Evolutionary conservation across 2,329 filamentous ascomycete genomes (phyloP).

Genomic region (Didymella arachidicola): DNA sequence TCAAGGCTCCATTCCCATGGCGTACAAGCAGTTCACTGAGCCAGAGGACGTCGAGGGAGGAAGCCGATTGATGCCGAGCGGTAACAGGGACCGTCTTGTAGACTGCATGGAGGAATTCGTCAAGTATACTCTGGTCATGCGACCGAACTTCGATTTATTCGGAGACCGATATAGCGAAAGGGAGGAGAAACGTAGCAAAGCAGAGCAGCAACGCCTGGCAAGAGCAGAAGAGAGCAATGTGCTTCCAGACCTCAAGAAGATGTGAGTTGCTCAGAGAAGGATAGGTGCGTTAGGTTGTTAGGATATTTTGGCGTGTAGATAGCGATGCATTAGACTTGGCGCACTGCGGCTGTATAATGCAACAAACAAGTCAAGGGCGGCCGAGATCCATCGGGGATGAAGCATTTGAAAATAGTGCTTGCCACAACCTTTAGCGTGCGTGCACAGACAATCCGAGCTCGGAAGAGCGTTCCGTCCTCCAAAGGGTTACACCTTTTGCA

Average conservation of each 20-base stretch:
- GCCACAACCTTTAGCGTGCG: slow-evolving; percentile 13
- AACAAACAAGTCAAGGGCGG: neutral
- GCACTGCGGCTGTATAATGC: neutral
- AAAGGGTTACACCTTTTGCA: neutral
- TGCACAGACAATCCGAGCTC: slow-evolving; percentile 12
- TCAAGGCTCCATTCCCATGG: slow-evolving; percentile 69
- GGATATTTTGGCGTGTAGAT: neutral
- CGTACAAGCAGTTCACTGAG: slow-evolving; percentile 68
- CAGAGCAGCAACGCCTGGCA: slow-evolving; percentile 17
- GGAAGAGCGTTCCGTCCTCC: slow-evolving; percentile 7
- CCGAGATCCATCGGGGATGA: slow-evolving; percentile 5
- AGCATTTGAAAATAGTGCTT: slow-evolving; percentile 5
- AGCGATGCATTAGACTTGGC: neutral
- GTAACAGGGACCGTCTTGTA: slow-evolving; percentile 66
- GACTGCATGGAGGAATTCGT: slow-evolving; percentile 76
- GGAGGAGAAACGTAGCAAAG: slow-evolving; percentile 49
- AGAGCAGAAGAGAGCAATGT: slow-evolving; percentile 1
- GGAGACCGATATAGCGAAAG: slow-evolving; percentile 70
- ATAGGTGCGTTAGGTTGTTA: neutral
- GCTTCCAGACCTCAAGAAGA: slow-evolving; percentile 5
- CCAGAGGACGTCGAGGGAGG: slow-evolving; percentile 55
- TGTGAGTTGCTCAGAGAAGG: neutral
- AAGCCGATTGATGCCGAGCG: slow-evolving; percentile 62
- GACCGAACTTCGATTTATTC: slow-evolving; percentile 67
- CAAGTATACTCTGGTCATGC: slow-evolving; percentile 72